A percentile compares a stretch with the other conserved stretches of the same genome.
Conservation (phyloP, 495 filamentous ascomycete genomes). For the Podospora australis region DNA sequence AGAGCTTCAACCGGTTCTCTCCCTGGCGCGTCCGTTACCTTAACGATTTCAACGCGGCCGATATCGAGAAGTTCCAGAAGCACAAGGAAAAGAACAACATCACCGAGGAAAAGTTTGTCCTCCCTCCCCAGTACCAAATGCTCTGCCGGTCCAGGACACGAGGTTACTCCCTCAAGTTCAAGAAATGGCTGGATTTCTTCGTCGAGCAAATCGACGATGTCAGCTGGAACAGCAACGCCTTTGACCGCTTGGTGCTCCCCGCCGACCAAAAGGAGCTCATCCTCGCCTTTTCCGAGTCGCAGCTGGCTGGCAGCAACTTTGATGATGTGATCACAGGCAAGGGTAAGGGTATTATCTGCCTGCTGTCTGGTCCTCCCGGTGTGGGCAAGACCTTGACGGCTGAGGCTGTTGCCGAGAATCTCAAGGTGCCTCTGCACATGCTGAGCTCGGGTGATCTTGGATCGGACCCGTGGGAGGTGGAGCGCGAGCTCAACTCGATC, state of each 20-base stretch:
- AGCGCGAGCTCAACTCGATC: slow-evolving; percentile 43
- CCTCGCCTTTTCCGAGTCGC: slow-evolving; percentile 43
- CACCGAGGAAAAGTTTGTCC: slow-evolving; percentile 12
- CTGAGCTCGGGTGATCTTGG: slow-evolving; percentile 53
- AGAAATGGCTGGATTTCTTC: slow-evolving; percentile 38
- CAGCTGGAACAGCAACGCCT: slow-evolving; percentile 47
- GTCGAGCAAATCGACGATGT: slow-evolving; percentile 36
- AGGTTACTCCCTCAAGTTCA: slow-evolving; percentile 40
- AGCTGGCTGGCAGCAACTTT: slow-evolving; percentile 48
- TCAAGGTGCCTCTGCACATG: slow-evolving; percentile 45
- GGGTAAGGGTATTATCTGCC: slow-evolving; percentile 54
- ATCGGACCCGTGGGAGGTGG: slow-evolving; percentile 41
- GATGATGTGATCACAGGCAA: slow-evolving; percentile 54
- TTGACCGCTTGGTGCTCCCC: slow-evolving; percentile 50
- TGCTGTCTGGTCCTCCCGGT: slow-evolving; percentile 54
- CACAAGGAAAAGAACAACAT: slow-evolving; percentile 16
- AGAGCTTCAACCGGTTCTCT: slow-evolving; percentile 31
- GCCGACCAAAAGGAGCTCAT: slow-evolving; percentile 47
- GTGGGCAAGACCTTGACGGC: slow-evolving; percentile 57
- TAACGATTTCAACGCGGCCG: slow-evolving; percentile 26
- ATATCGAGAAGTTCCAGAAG: slow-evolving; percentile 21
- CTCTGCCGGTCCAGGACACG: slow-evolving; percentile 34
- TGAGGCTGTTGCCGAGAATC: slow-evolving; percentile 47
- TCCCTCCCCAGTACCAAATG: slow-evolving; percentile 37
- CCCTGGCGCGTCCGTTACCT: slow-evolving; percentile 22